Evolutionary conservation across 805 yeast genomes (phyloP).

Genomic region (Cyberlindnera euphorbiiphila): DNA sequence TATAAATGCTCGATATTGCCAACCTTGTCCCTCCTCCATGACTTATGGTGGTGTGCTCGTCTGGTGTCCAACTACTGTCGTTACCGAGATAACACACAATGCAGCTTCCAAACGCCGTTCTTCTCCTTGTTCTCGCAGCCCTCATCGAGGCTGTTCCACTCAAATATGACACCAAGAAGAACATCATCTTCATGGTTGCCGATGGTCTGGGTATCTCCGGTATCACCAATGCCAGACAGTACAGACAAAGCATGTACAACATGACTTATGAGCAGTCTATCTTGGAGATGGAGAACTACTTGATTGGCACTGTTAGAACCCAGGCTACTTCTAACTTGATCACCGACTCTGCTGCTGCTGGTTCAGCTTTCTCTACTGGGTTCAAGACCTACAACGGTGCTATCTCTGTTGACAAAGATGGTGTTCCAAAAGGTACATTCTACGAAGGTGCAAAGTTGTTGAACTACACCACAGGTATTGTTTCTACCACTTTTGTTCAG

Average conservation of each 20-base stretch:
- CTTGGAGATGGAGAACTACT: constrained; percentile 57
- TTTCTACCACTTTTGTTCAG: constrained; percentile 85
- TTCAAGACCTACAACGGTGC: constrained; percentile 86
- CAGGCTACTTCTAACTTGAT: constrained; percentile 68
- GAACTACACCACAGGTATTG: constrained; percentile 82
- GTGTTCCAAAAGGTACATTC: constrained; percentile 76
- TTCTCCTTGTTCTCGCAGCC: constrained; percentile 22
- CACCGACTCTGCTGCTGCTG: constrained; percentile 96
- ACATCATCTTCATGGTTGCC: constrained; percentile 82
- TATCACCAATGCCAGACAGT: constrained; percentile 72
- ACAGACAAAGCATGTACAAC: constrained; percentile 51
- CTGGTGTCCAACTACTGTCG: too few relatives aligned
- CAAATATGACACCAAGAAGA: constrained; percentile 46
- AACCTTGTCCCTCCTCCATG: neutral
- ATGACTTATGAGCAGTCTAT: constrained; percentile 48
- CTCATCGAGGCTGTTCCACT: constrained; percentile 24
- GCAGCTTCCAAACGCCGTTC: constrained; percentile 24
- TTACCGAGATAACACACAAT: constrained; percentile 4
- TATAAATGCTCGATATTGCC: neutral
- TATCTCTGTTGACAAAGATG: constrained; percentile 71
- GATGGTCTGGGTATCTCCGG: constrained; percentile 94
- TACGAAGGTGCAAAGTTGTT: constrained; percentile 80
- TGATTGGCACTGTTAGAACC: constrained; percentile 85
- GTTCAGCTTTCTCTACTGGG: constrained; percentile 85
- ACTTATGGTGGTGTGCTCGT: too few relatives aligned